phyloP scores from a whole-genome alignment of 352 stramenopile species.

The Pythium sp. region DNA sequence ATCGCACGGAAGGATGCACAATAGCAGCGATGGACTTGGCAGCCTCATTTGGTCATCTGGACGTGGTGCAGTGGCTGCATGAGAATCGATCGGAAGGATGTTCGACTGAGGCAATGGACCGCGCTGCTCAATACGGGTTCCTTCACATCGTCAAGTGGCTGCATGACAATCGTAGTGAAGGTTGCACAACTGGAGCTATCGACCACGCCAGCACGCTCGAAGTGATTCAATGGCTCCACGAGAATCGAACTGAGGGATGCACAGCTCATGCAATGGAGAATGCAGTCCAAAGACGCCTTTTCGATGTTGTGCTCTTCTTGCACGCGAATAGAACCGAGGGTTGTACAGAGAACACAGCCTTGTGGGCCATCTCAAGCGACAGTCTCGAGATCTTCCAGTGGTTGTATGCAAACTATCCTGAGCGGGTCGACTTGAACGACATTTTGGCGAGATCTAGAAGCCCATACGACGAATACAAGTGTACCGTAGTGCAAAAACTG shows the following conservation, averaged over 20 bases:
- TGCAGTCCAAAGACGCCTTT: background rate
- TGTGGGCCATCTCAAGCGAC: background rate
- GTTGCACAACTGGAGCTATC: background rate
- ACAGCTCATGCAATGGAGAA: background rate
- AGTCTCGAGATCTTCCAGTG: slow-evolving; percentile 7
- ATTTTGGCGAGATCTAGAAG: background rate
- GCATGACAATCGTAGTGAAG: background rate
- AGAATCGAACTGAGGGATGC: background rate
- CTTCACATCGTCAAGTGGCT: slow-evolving; percentile 5
- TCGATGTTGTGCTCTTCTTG: background rate
- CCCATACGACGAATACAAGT: background rate
- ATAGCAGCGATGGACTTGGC: background rate
- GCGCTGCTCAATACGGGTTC: background rate
- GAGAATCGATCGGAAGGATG: background rate
- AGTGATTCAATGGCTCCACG: background rate
- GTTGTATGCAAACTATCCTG: background rate
- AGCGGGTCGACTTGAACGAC: background rate
- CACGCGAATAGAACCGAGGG: slow-evolving; percentile 3
- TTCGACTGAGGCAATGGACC: background rate
- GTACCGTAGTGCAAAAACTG: background rate
- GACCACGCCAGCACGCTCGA: background rate
- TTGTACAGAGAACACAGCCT: background rate
- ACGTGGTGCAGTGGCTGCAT: background rate
- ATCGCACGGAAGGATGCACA: background rate
- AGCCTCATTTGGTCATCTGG: background rate